Evolutionary conservation across 805 yeast species (phyloP).

Genomic region (Candida tammaniensis): DNA sequence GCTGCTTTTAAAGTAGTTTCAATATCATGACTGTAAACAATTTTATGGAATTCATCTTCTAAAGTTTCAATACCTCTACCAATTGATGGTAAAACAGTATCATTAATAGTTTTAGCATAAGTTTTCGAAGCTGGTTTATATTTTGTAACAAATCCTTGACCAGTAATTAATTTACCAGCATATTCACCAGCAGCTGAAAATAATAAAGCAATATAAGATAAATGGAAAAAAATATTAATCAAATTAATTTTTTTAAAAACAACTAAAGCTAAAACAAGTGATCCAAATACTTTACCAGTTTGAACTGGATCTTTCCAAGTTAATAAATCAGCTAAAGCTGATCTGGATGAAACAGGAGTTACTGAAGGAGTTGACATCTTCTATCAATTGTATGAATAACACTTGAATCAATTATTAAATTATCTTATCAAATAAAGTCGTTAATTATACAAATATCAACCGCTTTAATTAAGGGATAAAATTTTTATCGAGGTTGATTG

Average conservation of each 20-base stretch:
- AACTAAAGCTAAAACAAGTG: conserved; percentile 52
- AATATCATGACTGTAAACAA: conserved; percentile 67
- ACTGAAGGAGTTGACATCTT: conserved; percentile 13
- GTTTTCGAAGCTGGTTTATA: conserved; percentile 59
- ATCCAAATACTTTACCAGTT: conserved; percentile 75
- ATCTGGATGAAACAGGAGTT: conserved; percentile 9
- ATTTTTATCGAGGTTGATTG: conserved; percentile 7
- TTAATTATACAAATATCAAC: no score
- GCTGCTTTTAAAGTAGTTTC: conserved; percentile 74
- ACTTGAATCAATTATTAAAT: conserved; percentile 1
- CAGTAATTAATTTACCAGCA: conserved; percentile 66
- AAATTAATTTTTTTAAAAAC: conserved; percentile 63
- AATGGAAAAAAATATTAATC: conserved; percentile 56
- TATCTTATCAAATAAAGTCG: no score
- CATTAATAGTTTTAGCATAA: conserved; percentile 33
- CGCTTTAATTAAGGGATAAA: conserved; percentile 9
- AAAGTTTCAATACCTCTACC: conserved; percentile 45
- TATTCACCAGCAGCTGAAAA: conserved; percentile 75
- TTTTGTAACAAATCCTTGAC: conserved; percentile 76
- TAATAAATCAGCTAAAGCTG: conserved; percentile 37
- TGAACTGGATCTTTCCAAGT: conserved; percentile 75
- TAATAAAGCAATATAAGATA: conserved; percentile 56
- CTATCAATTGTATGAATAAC: conserved; percentile 1
- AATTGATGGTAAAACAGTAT: conserved; percentile 39
- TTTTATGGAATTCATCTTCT: conserved; percentile 54